phyloP scores from a whole-genome alignment of 2,329 filamentous ascomycete species.

The Penicillium sp. region DNA sequence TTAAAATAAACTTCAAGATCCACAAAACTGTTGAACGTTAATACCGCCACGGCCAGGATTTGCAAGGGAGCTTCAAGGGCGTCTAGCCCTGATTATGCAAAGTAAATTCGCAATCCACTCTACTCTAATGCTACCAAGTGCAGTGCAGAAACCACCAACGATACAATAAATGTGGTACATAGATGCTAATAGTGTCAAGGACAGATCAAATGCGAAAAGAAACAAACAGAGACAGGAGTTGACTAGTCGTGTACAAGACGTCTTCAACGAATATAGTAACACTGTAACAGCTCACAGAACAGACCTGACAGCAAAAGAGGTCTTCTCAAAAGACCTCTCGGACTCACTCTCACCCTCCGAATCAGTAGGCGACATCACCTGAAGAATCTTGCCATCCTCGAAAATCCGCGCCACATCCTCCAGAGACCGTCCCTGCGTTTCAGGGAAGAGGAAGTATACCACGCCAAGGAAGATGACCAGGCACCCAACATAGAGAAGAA shows the following conservation, averaged over 20 bases:
- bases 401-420: conserved; percentile 12
- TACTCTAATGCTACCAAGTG: neutral
- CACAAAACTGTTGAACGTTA: neutral
- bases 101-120: neutral
- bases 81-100: neutral
- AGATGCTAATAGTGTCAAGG: neutral
- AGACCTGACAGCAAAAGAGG: neutral
- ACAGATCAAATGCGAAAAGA: neutral
- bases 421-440: conserved; percentile 10
- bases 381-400: neutral
- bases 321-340: neutral
- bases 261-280: neutral
- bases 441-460: conserved; percentile 12
- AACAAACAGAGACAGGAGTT: neutral
- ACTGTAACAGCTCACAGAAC: neutral
- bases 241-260: neutral
- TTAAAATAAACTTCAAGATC: neutral
- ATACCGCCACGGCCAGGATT: neutral
- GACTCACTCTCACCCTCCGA: neutral
- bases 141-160: neutral
- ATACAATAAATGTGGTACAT: neutral
- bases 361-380: neutral
- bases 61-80: neutral
- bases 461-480: conserved; percentile 28
- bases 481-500: conserved; percentile 42